A percentile compares a stretch with the other conserved stretches of the same genome.
phyloP scores from a whole-genome alignment of 1,139 yeast genomes.

The Magnusiomyces sp. region DNA sequence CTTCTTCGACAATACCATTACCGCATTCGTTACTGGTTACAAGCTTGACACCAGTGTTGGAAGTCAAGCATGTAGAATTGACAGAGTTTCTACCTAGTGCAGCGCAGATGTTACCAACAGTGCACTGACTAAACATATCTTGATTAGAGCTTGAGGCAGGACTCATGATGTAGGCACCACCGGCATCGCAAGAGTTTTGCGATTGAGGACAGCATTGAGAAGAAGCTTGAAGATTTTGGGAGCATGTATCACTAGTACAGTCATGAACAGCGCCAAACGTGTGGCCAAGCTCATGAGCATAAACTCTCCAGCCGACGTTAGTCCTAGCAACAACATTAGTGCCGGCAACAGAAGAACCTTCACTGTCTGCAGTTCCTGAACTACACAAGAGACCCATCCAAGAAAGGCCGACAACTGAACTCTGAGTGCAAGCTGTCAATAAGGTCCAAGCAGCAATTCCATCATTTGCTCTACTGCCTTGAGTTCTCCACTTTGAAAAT shows the following conservation, averaged over 20 bases:
- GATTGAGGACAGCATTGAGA: constrained; percentile 33
- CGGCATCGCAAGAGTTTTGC: constrained; percentile 27
- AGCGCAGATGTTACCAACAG: constrained; percentile 33
- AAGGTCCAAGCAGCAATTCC: constrained; percentile 35
- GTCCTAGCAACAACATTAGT: constrained; percentile 32
- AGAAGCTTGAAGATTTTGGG: constrained; percentile 23
- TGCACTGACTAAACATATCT: constrained; percentile 30
- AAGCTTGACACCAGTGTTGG: constrained; percentile 30
- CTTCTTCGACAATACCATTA: constrained; percentile 36
- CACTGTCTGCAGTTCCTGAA: constrained; percentile 15
- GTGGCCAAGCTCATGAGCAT: constrained; percentile 37
- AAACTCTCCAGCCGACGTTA: constrained; percentile 31
- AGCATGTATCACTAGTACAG: constrained; percentile 32
- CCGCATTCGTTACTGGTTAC: constrained; percentile 33
- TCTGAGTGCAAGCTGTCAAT: constrained; percentile 31
- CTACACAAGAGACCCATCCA: constrained; percentile 35
- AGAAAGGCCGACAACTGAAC: constrained; percentile 33
- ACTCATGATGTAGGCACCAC: constrained; percentile 33
- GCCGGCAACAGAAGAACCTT: constrained; percentile 26
- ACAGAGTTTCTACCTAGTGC: constrained; percentile 27
- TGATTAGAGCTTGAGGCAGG: constrained; percentile 30
- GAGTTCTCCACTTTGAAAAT: constrained; percentile 30
- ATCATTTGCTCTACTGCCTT: constrained; percentile 24
- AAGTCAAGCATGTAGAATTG: constrained; percentile 30
- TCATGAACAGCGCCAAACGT: constrained; percentile 39